These are phyloP conservation scores for Penicillium parvum DNA, from an alignment of 495 filamentous ascomycete genomes.

Conservation along the genomic window DNA sequence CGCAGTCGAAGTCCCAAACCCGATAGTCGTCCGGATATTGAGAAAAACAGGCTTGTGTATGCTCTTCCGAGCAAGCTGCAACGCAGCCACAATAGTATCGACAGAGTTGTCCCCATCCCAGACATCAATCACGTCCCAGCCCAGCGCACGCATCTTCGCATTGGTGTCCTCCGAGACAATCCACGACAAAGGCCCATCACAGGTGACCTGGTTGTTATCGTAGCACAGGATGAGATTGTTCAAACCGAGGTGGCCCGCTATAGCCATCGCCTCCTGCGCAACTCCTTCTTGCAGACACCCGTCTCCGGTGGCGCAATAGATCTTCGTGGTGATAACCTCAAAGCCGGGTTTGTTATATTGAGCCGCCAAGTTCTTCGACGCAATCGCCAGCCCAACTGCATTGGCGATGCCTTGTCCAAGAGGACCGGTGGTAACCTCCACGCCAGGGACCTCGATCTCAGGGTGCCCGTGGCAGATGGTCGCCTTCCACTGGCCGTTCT, in stretches of 20 bases:
- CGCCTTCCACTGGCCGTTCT: too few species aligned
- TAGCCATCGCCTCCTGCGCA: conserved; percentile 47
- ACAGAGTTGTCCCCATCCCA: conserved; percentile 51
- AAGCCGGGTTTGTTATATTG: conserved; percentile 45
- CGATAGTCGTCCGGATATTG: conserved; percentile 56
- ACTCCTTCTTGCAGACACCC: conserved; percentile 54
- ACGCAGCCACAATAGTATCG: conserved; percentile 44
- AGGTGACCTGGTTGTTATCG: conserved; percentile 56
- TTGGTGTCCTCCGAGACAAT: conserved; percentile 56
- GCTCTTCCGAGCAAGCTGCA: conserved; percentile 38
- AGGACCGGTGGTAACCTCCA: conserved; percentile 60
- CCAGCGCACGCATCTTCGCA: conserved; percentile 53
- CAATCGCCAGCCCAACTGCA: conserved; percentile 54
- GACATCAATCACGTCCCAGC: conserved; percentile 55
- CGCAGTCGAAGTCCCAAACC: conserved; percentile 43
- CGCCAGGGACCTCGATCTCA: conserved; percentile 56
- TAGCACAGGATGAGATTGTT: conserved; percentile 50
- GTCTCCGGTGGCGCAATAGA: conserved; percentile 52
- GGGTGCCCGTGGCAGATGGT: conserved; percentile 59
- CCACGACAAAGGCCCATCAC: conserved; percentile 53
- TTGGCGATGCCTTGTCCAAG: conserved; percentile 56
- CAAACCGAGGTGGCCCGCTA: conserved; percentile 48
- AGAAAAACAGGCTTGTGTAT: conserved; percentile 54
- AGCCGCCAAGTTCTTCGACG: conserved; percentile 48
- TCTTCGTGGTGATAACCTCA: conserved; percentile 41